These are phyloP conservation scores for Xylariales sp. DNA, from an alignment of 2,329 filamentous ascomycete species.

Conservation along the genomic window DNA sequence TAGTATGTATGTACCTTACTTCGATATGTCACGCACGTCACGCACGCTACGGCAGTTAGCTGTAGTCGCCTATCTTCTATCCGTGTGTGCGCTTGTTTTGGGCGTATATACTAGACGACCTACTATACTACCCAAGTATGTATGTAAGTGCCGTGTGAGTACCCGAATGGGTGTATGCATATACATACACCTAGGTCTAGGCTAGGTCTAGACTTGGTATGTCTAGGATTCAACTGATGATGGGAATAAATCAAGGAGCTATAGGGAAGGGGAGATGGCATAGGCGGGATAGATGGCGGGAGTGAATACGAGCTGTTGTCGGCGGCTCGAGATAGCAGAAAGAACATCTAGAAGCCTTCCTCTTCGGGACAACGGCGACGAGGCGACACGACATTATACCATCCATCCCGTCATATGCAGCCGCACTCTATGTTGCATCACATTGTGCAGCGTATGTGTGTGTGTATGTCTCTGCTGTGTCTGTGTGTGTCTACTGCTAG, in stretches of 20 bases:
- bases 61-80: background rate
- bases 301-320: constrained; percentile 1
- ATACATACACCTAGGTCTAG: no score
- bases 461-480: background rate
- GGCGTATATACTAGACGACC: no score
- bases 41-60: background rate
- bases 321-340: constrained; percentile 23
- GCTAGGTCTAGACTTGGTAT: no score
- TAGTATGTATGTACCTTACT: background rate
- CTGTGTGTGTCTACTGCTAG: no score
- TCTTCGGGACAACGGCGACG: constrained; percentile 24
- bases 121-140: no score
- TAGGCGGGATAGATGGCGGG: background rate
- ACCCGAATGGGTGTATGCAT: no score
- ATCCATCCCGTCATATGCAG: constrained; percentile 16
- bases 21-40: no score
- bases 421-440: constrained; percentile 24
- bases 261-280: background rate
- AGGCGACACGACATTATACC: constrained; percentile 19
- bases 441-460: background rate
- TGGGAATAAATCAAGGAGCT: no score
- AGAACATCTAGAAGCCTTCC: constrained; percentile 36
- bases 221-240: no score
- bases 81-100: background rate
- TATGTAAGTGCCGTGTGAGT: no score